These are phyloP conservation scores for Cylindrodendrum hubeiense DNA, from an alignment of 2,329 filamentous ascomycete genomes.

Conservation along the genomic window DNA sequence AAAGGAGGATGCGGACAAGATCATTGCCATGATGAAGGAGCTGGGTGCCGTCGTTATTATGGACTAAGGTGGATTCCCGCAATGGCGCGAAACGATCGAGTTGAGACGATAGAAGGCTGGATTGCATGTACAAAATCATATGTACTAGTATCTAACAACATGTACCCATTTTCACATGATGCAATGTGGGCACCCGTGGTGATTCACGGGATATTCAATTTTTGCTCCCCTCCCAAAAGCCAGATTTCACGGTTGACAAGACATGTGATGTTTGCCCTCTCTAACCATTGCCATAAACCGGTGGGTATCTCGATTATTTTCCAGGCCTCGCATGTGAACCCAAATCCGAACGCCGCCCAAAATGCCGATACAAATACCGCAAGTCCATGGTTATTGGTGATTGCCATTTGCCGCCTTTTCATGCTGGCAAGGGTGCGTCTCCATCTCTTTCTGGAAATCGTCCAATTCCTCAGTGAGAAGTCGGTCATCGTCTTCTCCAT, in stretches of 20 bases:
- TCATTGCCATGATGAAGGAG: constrained; percentile 92
- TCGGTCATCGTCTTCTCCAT: constrained; percentile 88
- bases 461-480: constrained; percentile 79
- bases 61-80: constrained; percentile 72
- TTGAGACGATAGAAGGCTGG: constrained; percentile 50
- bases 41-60: constrained; percentile 90
- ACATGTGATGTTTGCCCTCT: constrained; percentile 7
- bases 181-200: constrained; percentile 6
- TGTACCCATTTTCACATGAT: constrained; percentile 33
- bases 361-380: constrained; percentile 18
- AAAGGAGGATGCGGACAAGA: constrained; percentile 99
- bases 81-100: constrained; percentile 35
- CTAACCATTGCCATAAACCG: constrained; percentile 27
- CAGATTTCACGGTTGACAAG: constrained; percentile 8
- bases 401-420: constrained; percentile 48
- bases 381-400: constrained; percentile 34
- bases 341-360: constrained; percentile 47
- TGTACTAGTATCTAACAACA: constrained; percentile 54
- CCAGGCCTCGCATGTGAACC: constrained; percentile 24
- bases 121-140: constrained; percentile 54
- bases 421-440: constrained; percentile 55
- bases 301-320: constrained; percentile 48
- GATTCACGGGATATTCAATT: constrained; percentile 7
- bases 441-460: constrained; percentile 60
- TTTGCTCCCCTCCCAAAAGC: constrained; percentile 1